A percentile compares a stretch with the other conserved stretches of the same genome.
These are phyloP conservation scores for Dictyophora rubrovolvata DNA, from an alignment of 768 basidiomycete genomes.

Conservation along the genomic window DNA sequence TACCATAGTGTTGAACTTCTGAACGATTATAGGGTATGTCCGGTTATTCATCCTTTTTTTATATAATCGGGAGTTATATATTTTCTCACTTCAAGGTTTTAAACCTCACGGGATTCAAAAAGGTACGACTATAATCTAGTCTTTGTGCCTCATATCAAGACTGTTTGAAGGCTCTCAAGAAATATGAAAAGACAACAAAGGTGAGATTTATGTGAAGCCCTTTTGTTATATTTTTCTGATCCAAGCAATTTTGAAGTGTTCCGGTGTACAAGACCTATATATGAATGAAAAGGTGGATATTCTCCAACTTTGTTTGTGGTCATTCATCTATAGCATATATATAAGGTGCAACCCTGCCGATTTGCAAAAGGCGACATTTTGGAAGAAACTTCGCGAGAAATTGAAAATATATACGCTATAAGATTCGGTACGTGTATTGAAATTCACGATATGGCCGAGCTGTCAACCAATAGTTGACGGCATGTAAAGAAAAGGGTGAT, in stretches of 20 bases:
- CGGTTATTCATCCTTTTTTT: neutral
- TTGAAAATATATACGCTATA: slow-evolving; percentile 67
- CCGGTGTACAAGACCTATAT: slow-evolving; percentile 57
- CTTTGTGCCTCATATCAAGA: neutral
- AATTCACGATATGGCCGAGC: neutral
- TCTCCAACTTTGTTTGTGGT: neutral
- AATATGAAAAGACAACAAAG: slow-evolving; percentile 73
- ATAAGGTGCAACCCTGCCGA: slow-evolving; percentile 53
- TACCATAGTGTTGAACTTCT: slow-evolving; percentile 78
- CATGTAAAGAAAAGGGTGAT: slow-evolving; percentile 56
- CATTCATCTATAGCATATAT: neutral
- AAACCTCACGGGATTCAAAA: slow-evolving; percentile 85
- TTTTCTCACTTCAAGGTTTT: slow-evolving; percentile 40
- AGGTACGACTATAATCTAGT: slow-evolving; percentile 19
- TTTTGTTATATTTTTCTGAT: neutral
- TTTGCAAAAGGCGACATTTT: slow-evolving; percentile 58
- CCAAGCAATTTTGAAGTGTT: slow-evolving; percentile 32
- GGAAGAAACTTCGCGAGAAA: slow-evolving; percentile 56
- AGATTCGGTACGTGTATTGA: slow-evolving; percentile 53
- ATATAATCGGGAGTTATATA: slow-evolving; percentile 7
- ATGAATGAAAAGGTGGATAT: slow-evolving; percentile 62
- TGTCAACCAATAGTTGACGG: slow-evolving; percentile 1
- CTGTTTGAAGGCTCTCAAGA: slow-evolving; percentile 46
- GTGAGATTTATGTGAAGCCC: slow-evolving; percentile 22
- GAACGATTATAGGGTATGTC: slow-evolving; percentile 75